Evolutionary conservation across 2,329 filamentous ascomycete species (phyloP), one percentile per base, ranked within the genome.

Genomic region (Cryoendolithus antarcticus): DNA sequence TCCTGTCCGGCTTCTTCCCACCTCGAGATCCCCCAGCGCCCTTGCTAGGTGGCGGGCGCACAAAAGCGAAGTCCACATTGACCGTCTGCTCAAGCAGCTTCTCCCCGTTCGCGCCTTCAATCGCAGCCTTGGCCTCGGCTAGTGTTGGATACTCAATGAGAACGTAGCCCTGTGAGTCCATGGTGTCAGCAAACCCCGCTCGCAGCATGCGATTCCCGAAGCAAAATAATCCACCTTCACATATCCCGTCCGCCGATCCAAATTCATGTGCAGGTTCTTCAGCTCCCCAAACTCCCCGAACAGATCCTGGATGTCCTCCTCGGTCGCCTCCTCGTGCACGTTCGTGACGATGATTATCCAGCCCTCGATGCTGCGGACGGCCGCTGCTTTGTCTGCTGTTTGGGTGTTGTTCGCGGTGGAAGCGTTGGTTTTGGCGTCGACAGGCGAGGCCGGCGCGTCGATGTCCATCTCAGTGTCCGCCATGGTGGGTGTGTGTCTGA

Each of bases 271-370:
- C 56, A 89, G 59, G 56, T 91, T 91, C 71, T 86, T 86, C 55
- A 91, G 85, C 63, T 89, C 82, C 51, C 85, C 85, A 56, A 74
- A 91, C 53, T 91, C 84, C 54, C 77, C 81, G 59, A 91, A 91
- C 60, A 77, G 72, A 59, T 91, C 85, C 54, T 82, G 81, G 41
- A 91, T 61, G 34, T 83, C 79, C 65, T 91, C 84, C 63, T 91
- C 84, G 51, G 80, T 82, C 36, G 84, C 82, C 61, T 91, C 84
- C 58, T 91, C 84, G 65, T 91, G 84, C 28, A 91, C 80, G 55
- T 91, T 91, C 38, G 83, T 88, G 48, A 84, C 83, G 46, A 86
- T 77, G 54, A 91, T 70, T 61, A 91, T 91, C 85, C 85, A 91
- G 51, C 85, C 84, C 63, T 91, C 84, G 56, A 91, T 88, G 40